Evolutionary conservation across 2,329 filamentous ascomycete genomes (phyloP).

Genomic region (Bimuria novae-zelandiae): DNA sequence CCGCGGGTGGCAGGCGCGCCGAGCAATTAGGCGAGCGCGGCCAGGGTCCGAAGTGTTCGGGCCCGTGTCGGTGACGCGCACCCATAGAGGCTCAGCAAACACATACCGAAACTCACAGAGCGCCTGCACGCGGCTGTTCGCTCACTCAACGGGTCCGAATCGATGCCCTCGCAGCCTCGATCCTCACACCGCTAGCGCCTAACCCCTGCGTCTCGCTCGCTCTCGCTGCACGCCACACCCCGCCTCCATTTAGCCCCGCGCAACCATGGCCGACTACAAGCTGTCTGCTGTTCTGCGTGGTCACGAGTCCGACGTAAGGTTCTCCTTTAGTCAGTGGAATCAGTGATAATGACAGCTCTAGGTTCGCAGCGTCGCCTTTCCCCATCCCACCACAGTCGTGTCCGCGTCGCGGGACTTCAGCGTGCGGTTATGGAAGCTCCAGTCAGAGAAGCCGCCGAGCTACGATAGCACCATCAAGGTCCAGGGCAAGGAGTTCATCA

Average conservation of each 20-base stretch:
- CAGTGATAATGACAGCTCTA: slow-evolving; percentile 46
- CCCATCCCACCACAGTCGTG: slow-evolving; percentile 70
- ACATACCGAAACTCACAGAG: neutral
- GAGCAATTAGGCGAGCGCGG: neutral
- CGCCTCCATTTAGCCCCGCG: slow-evolving; percentile 24
- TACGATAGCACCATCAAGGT: slow-evolving; percentile 81
- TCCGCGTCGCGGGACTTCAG: slow-evolving; percentile 92
- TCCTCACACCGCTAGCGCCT: slow-evolving; percentile 10
- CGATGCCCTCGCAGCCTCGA: slow-evolving; percentile 14
- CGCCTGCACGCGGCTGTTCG: neutral
- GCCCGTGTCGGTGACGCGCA: slow-evolving; percentile 4
- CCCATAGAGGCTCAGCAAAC: neutral
- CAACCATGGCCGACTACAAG: slow-evolving; percentile 80
- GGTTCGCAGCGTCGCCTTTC: slow-evolving; percentile 87
- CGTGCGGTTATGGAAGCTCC: slow-evolving; percentile 81
- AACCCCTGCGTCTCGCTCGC: slow-evolving; percentile 16
- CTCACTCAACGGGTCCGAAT: neutral
- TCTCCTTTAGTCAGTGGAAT: no score
- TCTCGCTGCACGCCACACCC: slow-evolving; percentile 11
- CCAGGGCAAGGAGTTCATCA: slow-evolving; percentile 84
- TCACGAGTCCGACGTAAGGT: slow-evolving; percentile 88
- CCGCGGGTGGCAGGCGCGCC: neutral
- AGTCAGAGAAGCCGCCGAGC: slow-evolving; percentile 65
- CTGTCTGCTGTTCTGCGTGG: slow-evolving; percentile 87
- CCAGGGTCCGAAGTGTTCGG: slow-evolving; percentile 1